These are phyloP conservation scores for Kodamaea derodonti DNA, from an alignment of 1,139 yeast genomes.

Conservation along the genomic window DNA sequence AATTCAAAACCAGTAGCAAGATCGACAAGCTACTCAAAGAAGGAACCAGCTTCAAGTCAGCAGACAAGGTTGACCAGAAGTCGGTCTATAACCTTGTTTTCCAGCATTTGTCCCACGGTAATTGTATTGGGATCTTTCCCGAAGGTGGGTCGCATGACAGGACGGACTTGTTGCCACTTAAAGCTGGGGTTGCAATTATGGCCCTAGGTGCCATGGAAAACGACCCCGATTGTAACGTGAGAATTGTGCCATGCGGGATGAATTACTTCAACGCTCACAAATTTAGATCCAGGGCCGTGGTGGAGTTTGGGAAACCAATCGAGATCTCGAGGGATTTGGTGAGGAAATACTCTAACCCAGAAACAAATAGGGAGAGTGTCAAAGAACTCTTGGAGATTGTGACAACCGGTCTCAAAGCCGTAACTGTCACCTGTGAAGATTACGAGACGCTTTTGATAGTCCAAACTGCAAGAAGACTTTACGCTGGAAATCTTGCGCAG, in stretches of 20 bases:
- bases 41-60: conserved; percentile 68
- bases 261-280: conserved; percentile 46
- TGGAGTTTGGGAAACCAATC: conserved; percentile 45
- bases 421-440: conserved; percentile 31
- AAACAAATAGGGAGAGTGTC: conserved; percentile 70
- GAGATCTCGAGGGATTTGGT: conserved; percentile 46
- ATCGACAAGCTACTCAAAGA: conserved; percentile 38
- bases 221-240: conserved; percentile 58
- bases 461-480: conserved; percentile 40
- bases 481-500: conserved; percentile 64
- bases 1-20: conserved; percentile 54
- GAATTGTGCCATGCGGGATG: conserved; percentile 45
- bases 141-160: conserved; percentile 60
- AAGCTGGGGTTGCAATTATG: conserved; percentile 49
- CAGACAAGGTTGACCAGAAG: conserved; percentile 82
- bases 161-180: conserved; percentile 38
- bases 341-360: conserved; percentile 57
- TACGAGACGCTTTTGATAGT: conserved; percentile 31
- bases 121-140: conserved; percentile 93
- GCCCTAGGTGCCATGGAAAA: conserved; percentile 51
- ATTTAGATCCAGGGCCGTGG: conserved; percentile 45
- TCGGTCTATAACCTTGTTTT: conserved; percentile 79
- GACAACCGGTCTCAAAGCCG: conserved; percentile 27
- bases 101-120: conserved; percentile 71
- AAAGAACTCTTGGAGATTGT: conserved; percentile 29